A percentile compares a stretch with the other conserved stretches of the same genome.
Conservation (phyloP, 306 rosid genomes). For the Cucurbita maxima region DNA sequence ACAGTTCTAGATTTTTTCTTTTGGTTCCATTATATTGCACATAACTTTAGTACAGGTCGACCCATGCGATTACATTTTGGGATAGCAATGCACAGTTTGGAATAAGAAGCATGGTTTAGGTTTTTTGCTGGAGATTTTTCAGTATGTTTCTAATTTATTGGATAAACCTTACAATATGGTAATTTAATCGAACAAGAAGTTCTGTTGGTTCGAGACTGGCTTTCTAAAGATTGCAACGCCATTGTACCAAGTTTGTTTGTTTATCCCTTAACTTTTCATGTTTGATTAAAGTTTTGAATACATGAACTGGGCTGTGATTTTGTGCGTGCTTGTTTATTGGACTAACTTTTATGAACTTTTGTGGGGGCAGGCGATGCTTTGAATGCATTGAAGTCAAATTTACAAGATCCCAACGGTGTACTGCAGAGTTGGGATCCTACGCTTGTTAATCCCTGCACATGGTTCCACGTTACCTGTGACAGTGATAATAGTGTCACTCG, state of each 20-base stretch:
- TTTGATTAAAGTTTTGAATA: background rate
- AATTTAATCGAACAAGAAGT: background rate
- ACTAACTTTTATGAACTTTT: background rate
- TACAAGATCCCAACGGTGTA: slow-evolving; percentile 78
- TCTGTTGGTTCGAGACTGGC: background rate
- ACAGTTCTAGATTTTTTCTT: background rate
- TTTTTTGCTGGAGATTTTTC: background rate
- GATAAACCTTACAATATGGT: background rate
- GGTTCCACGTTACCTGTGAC: slow-evolving; percentile 91
- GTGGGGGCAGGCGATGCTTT: slow-evolving; percentile 65
- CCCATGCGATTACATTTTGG: background rate
- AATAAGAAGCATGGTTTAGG: background rate
- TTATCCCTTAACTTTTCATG: background rate
- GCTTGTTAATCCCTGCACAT: slow-evolving; percentile 88
- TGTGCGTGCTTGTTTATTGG: background rate
- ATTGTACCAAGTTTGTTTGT: background rate
- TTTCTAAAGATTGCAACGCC: background rate
- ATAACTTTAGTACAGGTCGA: background rate
- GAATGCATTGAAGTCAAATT: slow-evolving; percentile 57
- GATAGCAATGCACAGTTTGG: background rate
- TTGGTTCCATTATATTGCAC: background rate
- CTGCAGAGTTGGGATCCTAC: slow-evolving; percentile 90
- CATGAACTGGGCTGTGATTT: background rate
- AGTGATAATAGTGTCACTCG: slow-evolving; percentile 74
- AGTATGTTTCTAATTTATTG: background rate